Evolutionary conservation across 495 filamentous ascomycete species (phyloP).

Genomic region (Neurospora sp.): DNA sequence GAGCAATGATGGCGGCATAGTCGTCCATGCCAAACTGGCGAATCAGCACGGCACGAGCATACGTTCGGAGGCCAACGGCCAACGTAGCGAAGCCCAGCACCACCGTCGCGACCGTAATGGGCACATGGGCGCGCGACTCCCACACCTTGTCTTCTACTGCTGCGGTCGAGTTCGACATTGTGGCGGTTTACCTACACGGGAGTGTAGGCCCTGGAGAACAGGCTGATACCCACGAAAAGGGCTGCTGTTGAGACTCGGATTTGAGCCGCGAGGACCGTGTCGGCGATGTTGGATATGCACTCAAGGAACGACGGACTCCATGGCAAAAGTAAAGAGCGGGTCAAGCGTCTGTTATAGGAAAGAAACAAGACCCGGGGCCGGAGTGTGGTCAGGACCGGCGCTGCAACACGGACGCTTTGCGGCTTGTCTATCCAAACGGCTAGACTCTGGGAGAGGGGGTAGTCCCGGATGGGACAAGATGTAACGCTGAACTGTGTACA

Average conservation of each 20-base stretch:
- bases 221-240: background rate
- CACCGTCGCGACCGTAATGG: slow-evolving; percentile 13
- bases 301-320: background rate
- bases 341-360: background rate
- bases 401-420: background rate
- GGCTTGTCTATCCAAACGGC: background rate
- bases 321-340: background rate
- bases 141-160: slow-evolving; percentile 4
- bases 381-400: background rate
- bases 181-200: background rate
- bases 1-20: slow-evolving; percentile 18
- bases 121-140: slow-evolving; percentile 14
- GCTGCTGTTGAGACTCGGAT: background rate
- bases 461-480: background rate
- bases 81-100: slow-evolving; percentile 19
- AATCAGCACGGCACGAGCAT: slow-evolving; percentile 29
- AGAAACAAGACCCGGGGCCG: background rate
- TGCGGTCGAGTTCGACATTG: slow-evolving; percentile 1
- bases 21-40: slow-evolving; percentile 36
- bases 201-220: background rate
- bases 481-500: background rate
- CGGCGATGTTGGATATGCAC: background rate
- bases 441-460: background rate
- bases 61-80: slow-evolving; percentile 27
- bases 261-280: background rate